Percentiles rank a stretch among this genome's conserved stretches.
These are phyloP conservation scores for Mrakiaceae sp. DNA, from an alignment of 1,284 basidiomycete genomes.

Conservation along the genomic window DNA sequence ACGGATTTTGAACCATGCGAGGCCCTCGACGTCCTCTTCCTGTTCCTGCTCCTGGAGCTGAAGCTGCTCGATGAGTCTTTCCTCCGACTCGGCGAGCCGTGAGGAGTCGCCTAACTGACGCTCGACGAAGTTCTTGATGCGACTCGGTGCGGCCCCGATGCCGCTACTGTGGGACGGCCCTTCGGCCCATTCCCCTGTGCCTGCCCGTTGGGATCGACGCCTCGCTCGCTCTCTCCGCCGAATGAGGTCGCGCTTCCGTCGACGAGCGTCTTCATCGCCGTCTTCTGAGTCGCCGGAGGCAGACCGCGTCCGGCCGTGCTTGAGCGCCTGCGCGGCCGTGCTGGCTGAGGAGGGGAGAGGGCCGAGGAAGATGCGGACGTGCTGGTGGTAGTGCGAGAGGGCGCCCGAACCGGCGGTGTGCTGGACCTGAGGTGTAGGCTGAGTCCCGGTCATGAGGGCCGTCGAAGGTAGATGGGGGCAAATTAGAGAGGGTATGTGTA, in stretches of 20 bases:
- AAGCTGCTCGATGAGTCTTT: background rate
- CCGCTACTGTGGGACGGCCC: background rate
- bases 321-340: background rate
- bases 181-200: background rate
- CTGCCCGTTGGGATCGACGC: background rate
- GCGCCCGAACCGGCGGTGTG: background rate
- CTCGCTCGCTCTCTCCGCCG: background rate
- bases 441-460: too few relatives aligned
- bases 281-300: background rate
- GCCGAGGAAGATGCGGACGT: slow-evolving; percentile 8
- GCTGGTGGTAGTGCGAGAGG: background rate
- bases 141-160: too few relatives aligned
- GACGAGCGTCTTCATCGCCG: background rate
- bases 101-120: background rate
- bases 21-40: background rate
- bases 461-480: too few relatives aligned
- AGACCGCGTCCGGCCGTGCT: background rate
- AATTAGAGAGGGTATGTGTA: too few relatives aligned
- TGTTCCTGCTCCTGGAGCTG: background rate
- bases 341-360: background rate
- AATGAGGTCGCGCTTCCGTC: background rate
- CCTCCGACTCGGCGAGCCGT: background rate
- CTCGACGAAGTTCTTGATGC: background rate
- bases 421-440: too few relatives aligned
- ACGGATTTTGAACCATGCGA: slow-evolving; percentile 9